Evolutionary conservation across 805 yeast genomes (phyloP).

Genomic region (Yamadazyma takamatsuzukensis): DNA sequence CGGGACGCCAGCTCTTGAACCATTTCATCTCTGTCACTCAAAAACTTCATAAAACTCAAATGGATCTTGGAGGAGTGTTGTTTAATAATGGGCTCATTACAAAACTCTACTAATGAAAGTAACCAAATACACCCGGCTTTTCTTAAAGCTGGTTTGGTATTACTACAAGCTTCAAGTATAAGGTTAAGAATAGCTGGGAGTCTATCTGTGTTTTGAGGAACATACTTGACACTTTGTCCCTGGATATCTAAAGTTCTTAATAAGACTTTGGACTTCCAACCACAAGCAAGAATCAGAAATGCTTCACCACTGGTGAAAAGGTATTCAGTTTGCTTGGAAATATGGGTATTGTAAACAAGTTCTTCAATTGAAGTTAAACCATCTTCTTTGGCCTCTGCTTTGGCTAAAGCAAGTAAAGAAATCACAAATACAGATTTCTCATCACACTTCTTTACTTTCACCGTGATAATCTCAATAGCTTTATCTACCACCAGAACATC

Average conservation of each 20-base stretch:
- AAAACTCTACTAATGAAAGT: conserved; percentile 72
- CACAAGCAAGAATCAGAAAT: conserved; percentile 62
- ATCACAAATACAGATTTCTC: conserved; percentile 58
- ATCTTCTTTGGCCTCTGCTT: conserved; percentile 9
- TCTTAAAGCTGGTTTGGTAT: conserved; percentile 71
- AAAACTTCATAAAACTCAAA: conserved; percentile 67
- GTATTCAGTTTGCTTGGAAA: conserved; percentile 69
- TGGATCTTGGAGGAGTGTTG: conserved; percentile 60
- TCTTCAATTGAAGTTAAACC: conserved; percentile 36
- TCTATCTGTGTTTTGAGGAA: conserved; percentile 15
- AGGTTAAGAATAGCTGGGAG: conserved; percentile 38
- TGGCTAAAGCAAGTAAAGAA: conserved; percentile 49
- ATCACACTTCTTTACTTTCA: conserved; percentile 50
- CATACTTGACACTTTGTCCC: conserved; percentile 19
- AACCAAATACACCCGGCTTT: conserved; percentile 84
- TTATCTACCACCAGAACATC: conserved; percentile 7
- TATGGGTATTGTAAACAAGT: conserved; percentile 53
- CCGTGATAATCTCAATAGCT: conserved; percentile 23
- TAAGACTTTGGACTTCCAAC: conserved; percentile 67
- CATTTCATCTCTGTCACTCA: conserved; percentile 78
- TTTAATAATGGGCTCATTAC: conserved; percentile 46
- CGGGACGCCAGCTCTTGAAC: conserved; percentile 91
- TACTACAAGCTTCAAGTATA: conserved; percentile 50
- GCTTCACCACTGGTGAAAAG: conserved; percentile 85
- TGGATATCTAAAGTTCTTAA: conserved; percentile 52